A percentile compares a stretch with the other conserved stretches of the same genome.
These are phyloP conservation scores for Pisolithus marmoratus DNA, from an alignment of 768 basidiomycete genomes.

Conservation along the genomic window DNA sequence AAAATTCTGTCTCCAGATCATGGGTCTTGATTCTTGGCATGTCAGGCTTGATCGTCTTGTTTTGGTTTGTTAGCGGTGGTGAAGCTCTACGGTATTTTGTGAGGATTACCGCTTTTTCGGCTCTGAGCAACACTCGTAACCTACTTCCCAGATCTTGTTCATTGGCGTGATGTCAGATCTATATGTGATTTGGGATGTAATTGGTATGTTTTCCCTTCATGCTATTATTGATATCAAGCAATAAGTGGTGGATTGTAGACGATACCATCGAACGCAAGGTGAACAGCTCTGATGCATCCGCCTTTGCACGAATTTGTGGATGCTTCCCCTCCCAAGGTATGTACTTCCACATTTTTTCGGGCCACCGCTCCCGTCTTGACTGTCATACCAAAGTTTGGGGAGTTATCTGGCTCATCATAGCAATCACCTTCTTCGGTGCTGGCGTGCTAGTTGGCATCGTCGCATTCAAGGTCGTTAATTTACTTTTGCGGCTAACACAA, in stretches of 20 bases:
- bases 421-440: constrained; percentile 66
- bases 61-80: constrained; percentile 78
- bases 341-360: not conserved
- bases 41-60: constrained; percentile 71
- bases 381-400: constrained; percentile 63
- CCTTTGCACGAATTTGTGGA: constrained; percentile 79
- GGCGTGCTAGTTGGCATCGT: constrained; percentile 75
- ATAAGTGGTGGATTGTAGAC: constrained; percentile 37
- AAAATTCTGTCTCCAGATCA: constrained; percentile 40
- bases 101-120: constrained; percentile 11
- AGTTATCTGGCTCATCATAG: constrained; percentile 77
- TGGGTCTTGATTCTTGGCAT: constrained; percentile 78
- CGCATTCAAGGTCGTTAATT: constrained; percentile 66
- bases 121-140: not conserved
- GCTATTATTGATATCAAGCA: not conserved
- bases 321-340: constrained; percentile 79
- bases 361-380: not conserved
- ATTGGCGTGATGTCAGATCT: constrained; percentile 85
- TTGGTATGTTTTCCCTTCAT: constrained; percentile 44
- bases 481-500: not conserved
- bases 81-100: constrained; percentile 76
- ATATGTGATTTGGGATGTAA: constrained; percentile 85
- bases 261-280: constrained; percentile 81
- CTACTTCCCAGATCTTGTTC: constrained; percentile 55
- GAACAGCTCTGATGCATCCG: constrained; percentile 82